Conservation (phyloP, 768 basidiomycete genomes). For the Nidularia sp. region DNA sequence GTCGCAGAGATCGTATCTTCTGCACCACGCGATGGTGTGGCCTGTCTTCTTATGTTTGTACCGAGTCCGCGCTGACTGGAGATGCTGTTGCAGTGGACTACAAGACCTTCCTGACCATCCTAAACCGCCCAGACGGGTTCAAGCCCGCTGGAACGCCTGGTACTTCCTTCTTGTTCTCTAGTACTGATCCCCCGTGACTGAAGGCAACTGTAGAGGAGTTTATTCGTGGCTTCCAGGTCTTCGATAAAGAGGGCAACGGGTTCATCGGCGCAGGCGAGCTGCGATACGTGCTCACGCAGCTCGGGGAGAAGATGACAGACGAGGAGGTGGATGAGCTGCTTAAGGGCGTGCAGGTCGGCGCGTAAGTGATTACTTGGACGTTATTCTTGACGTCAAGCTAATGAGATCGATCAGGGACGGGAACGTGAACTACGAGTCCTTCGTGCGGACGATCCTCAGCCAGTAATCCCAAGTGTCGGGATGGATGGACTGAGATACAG, state of each 20-base stretch:
- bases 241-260: slow-evolving; percentile 93
- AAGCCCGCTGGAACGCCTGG: slow-evolving; percentile 96
- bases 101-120: slow-evolving; percentile 83
- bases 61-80: not conserved
- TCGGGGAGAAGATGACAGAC: slow-evolving; percentile 98
- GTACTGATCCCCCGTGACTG: not conserved
- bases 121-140: slow-evolving; percentile 95
- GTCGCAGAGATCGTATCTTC: slow-evolving; percentile 74
- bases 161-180: slow-evolving; percentile 25
- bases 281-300: slow-evolving; percentile 89
- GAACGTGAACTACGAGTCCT: slow-evolving; percentile 96
- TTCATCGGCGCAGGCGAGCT: slow-evolving; percentile 90
- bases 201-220: slow-evolving; percentile 74
- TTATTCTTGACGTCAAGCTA: slow-evolving; percentile 6
- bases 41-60: not conserved
- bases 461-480: slow-evolving; percentile 40
- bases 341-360: slow-evolving; percentile 90
- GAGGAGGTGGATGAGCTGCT: slow-evolving; percentile 97
- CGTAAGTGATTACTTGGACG: slow-evolving; percentile 42
- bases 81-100: slow-evolving; percentile 67
- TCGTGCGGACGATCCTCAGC: slow-evolving; percentile 90
- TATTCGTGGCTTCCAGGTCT: slow-evolving; percentile 98
- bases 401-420: slow-evolving; percentile 63
- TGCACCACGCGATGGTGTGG: slow-evolving; percentile 73
- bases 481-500: too few species aligned